Conservation (phyloP, 495 filamentous ascomycete genomes). For the Daldinia caldariorum region DNA sequence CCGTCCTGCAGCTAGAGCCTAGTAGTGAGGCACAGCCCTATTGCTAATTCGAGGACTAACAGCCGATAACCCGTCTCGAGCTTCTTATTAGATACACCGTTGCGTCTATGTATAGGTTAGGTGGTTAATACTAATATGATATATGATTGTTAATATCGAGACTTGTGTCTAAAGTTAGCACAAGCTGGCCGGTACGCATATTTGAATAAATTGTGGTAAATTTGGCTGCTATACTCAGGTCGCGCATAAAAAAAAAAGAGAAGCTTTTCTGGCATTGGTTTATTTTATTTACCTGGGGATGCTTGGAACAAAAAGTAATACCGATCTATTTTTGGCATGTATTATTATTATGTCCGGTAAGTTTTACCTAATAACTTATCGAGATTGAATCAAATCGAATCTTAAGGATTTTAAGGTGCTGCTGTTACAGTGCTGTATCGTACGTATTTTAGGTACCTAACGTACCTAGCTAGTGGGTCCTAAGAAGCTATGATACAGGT, state of each 20-base stretch:
- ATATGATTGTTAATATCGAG: background rate
- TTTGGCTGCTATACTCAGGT: background rate
- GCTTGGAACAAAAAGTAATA: background rate
- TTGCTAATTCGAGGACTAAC: constrained; percentile 5
- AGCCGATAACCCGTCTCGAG: background rate
- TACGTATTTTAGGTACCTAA: constrained; percentile 7
- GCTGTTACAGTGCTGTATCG: background rate
- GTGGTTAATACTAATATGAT: background rate
- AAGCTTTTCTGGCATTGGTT: constrained; percentile 2
- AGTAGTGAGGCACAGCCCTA: constrained; percentile 25
- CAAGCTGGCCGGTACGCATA: background rate
- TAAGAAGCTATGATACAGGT: too few relatives aligned
- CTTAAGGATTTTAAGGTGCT: background rate
- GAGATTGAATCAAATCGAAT: background rate
- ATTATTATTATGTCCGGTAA: background rate
- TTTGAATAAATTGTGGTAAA: background rate
- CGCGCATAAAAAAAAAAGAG: background rate
- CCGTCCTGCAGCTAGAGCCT: constrained; percentile 20
- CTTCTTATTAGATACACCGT: background rate
- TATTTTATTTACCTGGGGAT: too few relatives aligned
- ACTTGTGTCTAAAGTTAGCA: constrained; percentile 4
- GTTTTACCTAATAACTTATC: background rate
- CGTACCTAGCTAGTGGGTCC: too few relatives aligned
- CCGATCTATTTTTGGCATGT: background rate
- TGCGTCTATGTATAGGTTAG: background rate